phyloP scores from a whole-genome alignment of 2,329 filamentous ascomycete genomes.

The Orbilia javanica region DNA sequence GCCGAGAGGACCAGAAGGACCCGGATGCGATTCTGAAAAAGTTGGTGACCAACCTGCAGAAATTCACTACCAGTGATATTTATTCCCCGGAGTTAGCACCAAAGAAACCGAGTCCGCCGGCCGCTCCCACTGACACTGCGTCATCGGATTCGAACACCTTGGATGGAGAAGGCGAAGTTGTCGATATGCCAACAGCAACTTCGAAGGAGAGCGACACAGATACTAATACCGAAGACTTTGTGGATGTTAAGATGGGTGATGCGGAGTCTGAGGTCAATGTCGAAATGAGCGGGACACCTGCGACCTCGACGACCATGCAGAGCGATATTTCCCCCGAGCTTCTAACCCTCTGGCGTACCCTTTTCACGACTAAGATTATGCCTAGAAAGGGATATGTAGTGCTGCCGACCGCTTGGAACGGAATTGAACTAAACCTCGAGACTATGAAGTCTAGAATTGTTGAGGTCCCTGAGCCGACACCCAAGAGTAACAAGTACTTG shows the following conservation, averaged over 20 bases:
- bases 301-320: conserved; percentile 58
- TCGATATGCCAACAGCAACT: conserved; percentile 55
- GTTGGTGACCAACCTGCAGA: conserved; percentile 60
- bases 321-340: conserved; percentile 63
- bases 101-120: conserved; percentile 42
- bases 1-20: conserved; percentile 61
- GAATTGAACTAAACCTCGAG: conserved; percentile 67
- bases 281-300: conserved; percentile 46
- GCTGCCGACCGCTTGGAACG: conserved; percentile 78
- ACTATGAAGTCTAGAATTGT: conserved; percentile 55
- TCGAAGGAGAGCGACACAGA: conserved; percentile 64
- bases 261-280: conserved; percentile 64
- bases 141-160: conserved; percentile 34
- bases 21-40: conserved; percentile 61
- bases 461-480: conserved; percentile 57
- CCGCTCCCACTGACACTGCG: conserved; percentile 16
- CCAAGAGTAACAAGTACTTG: conserved; percentile 51
- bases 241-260: conserved; percentile 88
- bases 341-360: conserved; percentile 65
- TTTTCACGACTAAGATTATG: conserved; percentile 83
- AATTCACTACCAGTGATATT: conserved; percentile 61
- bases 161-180: conserved; percentile 60
- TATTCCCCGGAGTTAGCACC: conserved; percentile 57
- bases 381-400: conserved; percentile 69
- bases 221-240: conserved; percentile 86